These are phyloP conservation scores for Paxillus ammoniavirescens DNA, from an alignment of 768 basidiomycete species.

Conservation along the genomic window DNA sequence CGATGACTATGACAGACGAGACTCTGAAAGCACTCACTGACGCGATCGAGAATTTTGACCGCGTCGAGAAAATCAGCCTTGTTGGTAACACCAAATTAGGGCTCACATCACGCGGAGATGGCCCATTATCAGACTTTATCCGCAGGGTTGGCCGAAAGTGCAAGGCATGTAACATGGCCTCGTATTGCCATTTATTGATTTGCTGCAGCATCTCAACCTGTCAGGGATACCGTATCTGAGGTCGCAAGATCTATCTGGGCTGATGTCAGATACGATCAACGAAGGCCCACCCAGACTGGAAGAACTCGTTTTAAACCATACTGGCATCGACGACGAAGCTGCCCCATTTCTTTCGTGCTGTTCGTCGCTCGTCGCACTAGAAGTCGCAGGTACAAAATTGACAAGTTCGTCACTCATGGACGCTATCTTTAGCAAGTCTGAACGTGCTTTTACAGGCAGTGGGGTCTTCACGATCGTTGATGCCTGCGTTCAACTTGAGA, in stretches of 20 bases:
- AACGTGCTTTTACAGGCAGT: conserved; percentile 35
- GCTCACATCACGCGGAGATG: conserved; percentile 28
- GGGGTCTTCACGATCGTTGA: conserved; percentile 60
- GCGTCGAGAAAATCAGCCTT: conserved; percentile 54
- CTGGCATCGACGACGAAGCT: conserved; percentile 57
- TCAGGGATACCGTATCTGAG: conserved; percentile 50
- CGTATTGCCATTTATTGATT: neutral
- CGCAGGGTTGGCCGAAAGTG: conserved; percentile 54
- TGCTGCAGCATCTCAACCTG: conserved; percentile 53
- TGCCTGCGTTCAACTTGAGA: conserved; percentile 48
- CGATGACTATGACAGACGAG: conserved; percentile 57
- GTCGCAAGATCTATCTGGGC: conserved; percentile 49
- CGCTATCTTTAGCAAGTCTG: neutral
- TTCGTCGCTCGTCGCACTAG: conserved; percentile 43
- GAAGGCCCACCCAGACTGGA: conserved; percentile 38
- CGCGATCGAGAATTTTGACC: conserved; percentile 32
- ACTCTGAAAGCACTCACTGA: conserved; percentile 44
- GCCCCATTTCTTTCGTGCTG: conserved; percentile 54
- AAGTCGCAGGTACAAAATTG: conserved; percentile 57
- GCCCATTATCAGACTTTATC: conserved; percentile 47
- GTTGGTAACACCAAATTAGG: conserved; percentile 66
- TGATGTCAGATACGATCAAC: conserved; percentile 27
- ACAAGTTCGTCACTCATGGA: conserved; percentile 42
- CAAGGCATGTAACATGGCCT: conserved; percentile 39
- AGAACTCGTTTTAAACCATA: conserved; percentile 56